phyloP scores from a whole-genome alignment of 1,284 basidiomycete species.

The Xerocomus nothofagi region DNA sequence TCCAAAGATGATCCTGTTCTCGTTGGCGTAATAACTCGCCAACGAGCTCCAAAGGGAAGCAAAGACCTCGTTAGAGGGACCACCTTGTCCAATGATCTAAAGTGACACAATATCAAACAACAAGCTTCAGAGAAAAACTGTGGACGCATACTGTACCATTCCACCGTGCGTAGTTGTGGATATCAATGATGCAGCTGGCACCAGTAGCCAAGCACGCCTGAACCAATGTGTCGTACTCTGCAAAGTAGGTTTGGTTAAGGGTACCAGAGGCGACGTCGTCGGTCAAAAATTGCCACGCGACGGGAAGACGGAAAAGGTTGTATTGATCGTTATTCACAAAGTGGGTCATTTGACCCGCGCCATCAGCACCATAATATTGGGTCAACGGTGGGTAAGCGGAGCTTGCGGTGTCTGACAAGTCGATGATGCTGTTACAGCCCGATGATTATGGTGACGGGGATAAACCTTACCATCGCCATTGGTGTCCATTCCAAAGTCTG shows the following conservation, averaged over 20 bases:
- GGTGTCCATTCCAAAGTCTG: constrained; percentile 17
- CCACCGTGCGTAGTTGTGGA: constrained; percentile 18
- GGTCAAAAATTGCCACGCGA: constrained; percentile 60
- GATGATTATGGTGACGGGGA: not conserved
- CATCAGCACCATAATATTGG: constrained; percentile 36
- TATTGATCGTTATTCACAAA: constrained; percentile 51
- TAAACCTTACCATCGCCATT: constrained; percentile 8
- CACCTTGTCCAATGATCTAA: constrained; percentile 18
- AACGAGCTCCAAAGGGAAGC: constrained; percentile 15
- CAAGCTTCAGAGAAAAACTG: not conserved
- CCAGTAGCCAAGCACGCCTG: constrained; percentile 14
- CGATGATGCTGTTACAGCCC: not conserved
- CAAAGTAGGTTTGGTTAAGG: constrained; percentile 25
- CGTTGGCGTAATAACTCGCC: constrained; percentile 7
- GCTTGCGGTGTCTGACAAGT: constrained; percentile 8
- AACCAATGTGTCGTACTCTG: constrained; percentile 13
- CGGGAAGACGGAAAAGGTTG: constrained; percentile 53
- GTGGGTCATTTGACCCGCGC: constrained; percentile 55
- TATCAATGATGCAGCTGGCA: constrained; percentile 14
- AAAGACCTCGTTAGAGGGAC: constrained; percentile 14
- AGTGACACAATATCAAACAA: not conserved
- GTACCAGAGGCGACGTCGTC: constrained; percentile 50
- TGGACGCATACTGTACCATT: constrained; percentile 7
- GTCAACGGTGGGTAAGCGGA: constrained; percentile 11
- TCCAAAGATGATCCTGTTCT: constrained; percentile 12